These are phyloP conservation scores for Colletotrichum lini DNA, from an alignment of 2,329 filamentous ascomycete genomes.

Conservation along the genomic window DNA sequence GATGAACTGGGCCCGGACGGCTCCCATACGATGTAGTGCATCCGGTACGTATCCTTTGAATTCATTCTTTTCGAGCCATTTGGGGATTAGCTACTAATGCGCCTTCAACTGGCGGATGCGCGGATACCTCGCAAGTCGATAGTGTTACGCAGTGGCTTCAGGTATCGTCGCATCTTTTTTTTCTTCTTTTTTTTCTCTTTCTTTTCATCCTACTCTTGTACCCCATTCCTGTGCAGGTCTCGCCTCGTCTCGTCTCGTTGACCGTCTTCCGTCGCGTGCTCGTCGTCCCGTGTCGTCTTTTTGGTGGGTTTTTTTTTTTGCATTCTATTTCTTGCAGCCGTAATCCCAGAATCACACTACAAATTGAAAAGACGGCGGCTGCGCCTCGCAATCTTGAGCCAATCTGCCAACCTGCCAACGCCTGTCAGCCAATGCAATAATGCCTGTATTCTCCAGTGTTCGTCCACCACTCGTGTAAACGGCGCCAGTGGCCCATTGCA, in stretches of 20 bases:
- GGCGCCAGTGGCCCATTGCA: background rate
- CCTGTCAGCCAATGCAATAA: background rate
- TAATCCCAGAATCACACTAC: too few relatives aligned
- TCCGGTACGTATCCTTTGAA: background rate
- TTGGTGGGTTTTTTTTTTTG: too few relatives aligned
- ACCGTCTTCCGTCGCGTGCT: background rate
- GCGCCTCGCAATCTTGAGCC: slow-evolving; percentile 8
- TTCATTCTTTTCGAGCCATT: too few relatives aligned
- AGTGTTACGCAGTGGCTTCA: slow-evolving; percentile 22
- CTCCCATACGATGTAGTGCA: background rate
- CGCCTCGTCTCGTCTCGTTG: background rate
- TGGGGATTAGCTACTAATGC: too few relatives aligned
- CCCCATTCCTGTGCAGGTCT: background rate
- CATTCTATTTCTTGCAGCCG: too few relatives aligned
- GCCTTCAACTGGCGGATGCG: slow-evolving; percentile 1
- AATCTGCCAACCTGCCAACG: background rate
- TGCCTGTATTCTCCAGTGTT: too few relatives aligned
- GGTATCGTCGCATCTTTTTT: slow-evolving; percentile 8
- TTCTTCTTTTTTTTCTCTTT: too few relatives aligned
- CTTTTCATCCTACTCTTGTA: too few relatives aligned
- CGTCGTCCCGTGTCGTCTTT: background rate
- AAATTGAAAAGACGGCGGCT: background rate
- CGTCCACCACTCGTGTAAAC: background rate
- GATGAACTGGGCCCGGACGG: slow-evolving; percentile 32
- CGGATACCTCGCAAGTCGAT: slow-evolving; percentile 10